A percentile compares a stretch with the other conserved stretches of the same genome.
Conservation (phyloP, 345 rosid genomes). For the Brassica carinata region DNA sequence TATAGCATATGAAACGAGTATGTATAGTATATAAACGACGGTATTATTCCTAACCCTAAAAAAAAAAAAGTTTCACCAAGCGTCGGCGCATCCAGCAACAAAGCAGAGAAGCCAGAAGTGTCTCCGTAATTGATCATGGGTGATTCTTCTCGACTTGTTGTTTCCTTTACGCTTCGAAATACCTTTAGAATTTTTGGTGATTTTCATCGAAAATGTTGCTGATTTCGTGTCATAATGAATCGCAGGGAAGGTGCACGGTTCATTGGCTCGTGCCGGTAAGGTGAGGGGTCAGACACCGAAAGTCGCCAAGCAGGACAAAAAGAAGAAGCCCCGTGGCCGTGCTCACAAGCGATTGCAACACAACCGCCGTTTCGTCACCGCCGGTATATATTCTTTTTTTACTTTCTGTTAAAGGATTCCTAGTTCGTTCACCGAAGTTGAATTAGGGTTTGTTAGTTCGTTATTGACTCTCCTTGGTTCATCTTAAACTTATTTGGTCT, state of each 20-base stretch:
- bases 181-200: background rate
- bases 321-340: slow-evolving; percentile 27
- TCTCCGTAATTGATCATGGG: background rate
- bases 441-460: background rate
- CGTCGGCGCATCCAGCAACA: background rate
- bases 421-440: background rate
- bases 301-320: slow-evolving; percentile 23
- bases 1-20: background rate
- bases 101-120: slow-evolving; percentile 9
- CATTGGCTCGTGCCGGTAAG: slow-evolving; percentile 28
- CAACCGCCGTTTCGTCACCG: slow-evolving; percentile 27
- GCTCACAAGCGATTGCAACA: slow-evolving; percentile 25
- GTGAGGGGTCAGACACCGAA: slow-evolving; percentile 26
- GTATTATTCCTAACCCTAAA: background rate
- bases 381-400: background rate
- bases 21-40: background rate
- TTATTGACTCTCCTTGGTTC: no score
- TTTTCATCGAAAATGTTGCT: background rate
- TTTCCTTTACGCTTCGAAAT: background rate
- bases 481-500: background rate
- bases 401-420: background rate
- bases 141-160: background rate
- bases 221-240: background rate
- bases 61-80: background rate
- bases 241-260: slow-evolving; percentile 24